A percentile compares a stretch with the other conserved stretches of the same genome.
These are phyloP conservation scores for Pyricularia sp. DNA, from an alignment of 2,329 filamentous ascomycete genomes.

Conservation along the genomic window DNA sequence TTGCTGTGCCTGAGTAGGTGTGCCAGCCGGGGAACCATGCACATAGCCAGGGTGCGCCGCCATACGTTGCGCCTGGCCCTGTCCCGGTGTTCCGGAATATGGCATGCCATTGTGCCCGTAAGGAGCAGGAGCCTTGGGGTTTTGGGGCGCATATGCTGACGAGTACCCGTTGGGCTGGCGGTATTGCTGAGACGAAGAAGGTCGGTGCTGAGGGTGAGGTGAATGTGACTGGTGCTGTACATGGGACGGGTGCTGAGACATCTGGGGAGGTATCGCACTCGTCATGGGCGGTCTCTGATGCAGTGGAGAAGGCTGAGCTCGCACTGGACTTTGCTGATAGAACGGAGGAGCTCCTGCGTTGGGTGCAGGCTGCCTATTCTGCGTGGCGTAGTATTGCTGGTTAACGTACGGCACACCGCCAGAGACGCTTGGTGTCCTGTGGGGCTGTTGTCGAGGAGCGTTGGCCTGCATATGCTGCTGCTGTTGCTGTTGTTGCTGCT, in stretches of 20 bases:
- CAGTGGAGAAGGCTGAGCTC: slow-evolving; percentile 23
- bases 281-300: slow-evolving; percentile 25
- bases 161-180: slow-evolving; percentile 33
- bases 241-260: slow-evolving; percentile 21
- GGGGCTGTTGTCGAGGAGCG: slow-evolving; percentile 16
- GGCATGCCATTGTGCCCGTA: slow-evolving; percentile 38
- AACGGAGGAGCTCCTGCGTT: slow-evolving; percentile 19
- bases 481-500: slow-evolving; percentile 8
- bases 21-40: background rate
- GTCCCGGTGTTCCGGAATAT: slow-evolving; percentile 25
- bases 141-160: slow-evolving; percentile 31
- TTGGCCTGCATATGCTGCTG: slow-evolving; percentile 12
- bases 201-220: slow-evolving; percentile 21
- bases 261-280: slow-evolving; percentile 19
- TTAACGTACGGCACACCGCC: slow-evolving; percentile 22
- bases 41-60: slow-evolving; percentile 17
- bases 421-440: slow-evolving; percentile 20
- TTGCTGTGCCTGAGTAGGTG: slow-evolving; percentile 2
- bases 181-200: slow-evolving; percentile 31
- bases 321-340: slow-evolving; percentile 30
- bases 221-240: slow-evolving; percentile 25
- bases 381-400: slow-evolving; percentile 35
- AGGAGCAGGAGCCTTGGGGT: slow-evolving; percentile 37
- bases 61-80: slow-evolving; percentile 27
- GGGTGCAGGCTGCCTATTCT: slow-evolving; percentile 29